Evolutionary conservation across 306 rosid species (phyloP).

Genomic region (Vigna nakashimae): DNA sequence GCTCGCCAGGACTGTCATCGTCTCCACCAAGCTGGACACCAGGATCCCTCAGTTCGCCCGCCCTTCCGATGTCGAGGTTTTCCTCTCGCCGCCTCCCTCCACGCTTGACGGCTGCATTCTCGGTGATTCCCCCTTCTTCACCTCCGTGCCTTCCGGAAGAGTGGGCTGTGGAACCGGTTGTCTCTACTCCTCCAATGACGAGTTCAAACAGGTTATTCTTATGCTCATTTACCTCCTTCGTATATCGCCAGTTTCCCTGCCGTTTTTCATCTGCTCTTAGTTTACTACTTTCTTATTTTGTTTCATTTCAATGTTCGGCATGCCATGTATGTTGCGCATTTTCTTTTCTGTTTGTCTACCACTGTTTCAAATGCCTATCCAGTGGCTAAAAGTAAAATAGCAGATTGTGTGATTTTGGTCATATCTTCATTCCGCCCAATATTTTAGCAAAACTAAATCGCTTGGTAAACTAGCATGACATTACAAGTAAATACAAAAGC

Average conservation of each 20-base stretch:
- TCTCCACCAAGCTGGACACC: conserved; percentile 94
- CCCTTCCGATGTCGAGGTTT: conserved; percentile 92
- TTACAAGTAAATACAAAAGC: neutral
- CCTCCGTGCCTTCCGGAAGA: conserved; percentile 97
- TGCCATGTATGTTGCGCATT: conserved; percentile 6
- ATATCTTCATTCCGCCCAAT: neutral
- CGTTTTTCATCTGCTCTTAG: neutral
- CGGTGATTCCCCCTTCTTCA: conserved; percentile 95
- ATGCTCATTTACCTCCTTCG: neutral
- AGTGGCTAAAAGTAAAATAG: neutral
- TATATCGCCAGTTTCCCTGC: neutral
- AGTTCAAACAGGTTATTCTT: conserved; percentile 83
- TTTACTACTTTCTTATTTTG: neutral
- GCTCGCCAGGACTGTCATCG: conserved; percentile 86
- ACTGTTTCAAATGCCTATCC: neutral
- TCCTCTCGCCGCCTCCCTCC: conserved; percentile 86
- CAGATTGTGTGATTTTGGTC: neutral
- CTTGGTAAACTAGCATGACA: neutral
- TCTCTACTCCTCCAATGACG: conserved; percentile 78
- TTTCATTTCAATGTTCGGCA: neutral
- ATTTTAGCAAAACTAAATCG: neutral
- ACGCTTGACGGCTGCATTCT: conserved; percentile 86
- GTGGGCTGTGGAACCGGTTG: conserved; percentile 83
- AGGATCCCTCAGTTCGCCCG: conserved; percentile 97
- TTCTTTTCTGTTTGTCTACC: neutral